Percentiles rank a stretch among this genome's conserved stretches.
Conservation (phyloP, 768 basidiomycete genomes). For the Cystofilobasidium capitatum region DNA sequence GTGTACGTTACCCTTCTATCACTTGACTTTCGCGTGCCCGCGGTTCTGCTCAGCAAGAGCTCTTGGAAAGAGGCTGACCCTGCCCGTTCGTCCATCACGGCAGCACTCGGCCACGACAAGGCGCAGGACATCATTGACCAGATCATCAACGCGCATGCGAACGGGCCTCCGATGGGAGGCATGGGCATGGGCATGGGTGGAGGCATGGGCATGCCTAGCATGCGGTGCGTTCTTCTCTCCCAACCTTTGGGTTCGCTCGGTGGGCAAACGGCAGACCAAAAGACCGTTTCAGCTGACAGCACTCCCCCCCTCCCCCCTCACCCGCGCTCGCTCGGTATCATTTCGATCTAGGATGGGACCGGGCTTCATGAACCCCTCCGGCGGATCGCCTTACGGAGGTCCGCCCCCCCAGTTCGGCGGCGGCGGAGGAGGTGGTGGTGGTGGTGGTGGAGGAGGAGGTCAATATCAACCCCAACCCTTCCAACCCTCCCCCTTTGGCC, state of each 20-base stretch:
- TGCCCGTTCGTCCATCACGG: not conserved
- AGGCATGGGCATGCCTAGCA: not conserved
- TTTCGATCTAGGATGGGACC: conserved; percentile 3
- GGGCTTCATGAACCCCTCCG: conserved; percentile 10
- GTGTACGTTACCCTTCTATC: conserved; percentile 45
- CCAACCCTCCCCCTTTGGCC: not conserved
- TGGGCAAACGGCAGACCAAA: not conserved
- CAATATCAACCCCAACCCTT: conserved; percentile 1
- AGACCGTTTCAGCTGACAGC: not conserved
- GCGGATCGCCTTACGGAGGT: conserved; percentile 1
- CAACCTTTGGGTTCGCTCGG: not conserved
- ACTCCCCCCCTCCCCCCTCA: not conserved
- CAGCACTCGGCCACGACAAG: conserved; percentile 67
- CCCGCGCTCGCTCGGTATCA: too few species aligned
- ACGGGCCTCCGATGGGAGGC: conserved; percentile 17
- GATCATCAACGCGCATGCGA: conserved; percentile 78
- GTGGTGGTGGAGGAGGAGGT: not conserved
- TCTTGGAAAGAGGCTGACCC: not conserved
- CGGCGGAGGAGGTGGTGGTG: not conserved
- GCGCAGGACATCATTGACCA: conserved; percentile 98
- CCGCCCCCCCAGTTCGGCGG: not conserved
- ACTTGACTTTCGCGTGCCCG: not conserved
- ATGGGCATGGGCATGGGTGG: conserved; percentile 8
- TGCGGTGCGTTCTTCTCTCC: not conserved
- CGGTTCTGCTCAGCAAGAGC: too few species aligned